phyloP scores from a whole-genome alignment of 371 early-diverging fungal species.

The Mucor mucedo region DNA sequence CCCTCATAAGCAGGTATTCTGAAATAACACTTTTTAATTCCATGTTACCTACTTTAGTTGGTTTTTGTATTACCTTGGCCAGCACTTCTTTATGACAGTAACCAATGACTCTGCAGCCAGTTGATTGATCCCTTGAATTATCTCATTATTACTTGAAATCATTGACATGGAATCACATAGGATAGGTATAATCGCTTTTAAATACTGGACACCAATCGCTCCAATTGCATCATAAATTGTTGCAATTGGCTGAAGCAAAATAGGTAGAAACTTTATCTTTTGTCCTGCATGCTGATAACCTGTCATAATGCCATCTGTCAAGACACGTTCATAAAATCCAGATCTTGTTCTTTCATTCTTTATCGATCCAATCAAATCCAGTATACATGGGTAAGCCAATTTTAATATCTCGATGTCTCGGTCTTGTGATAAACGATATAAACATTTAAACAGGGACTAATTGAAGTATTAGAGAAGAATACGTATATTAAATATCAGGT shows the following conservation, averaged over 20 bases:
- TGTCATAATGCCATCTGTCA: conserved; percentile 39
- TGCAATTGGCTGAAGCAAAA: conserved; percentile 27
- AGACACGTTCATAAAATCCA: conserved; percentile 32
- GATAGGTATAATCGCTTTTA: conserved; percentile 34
- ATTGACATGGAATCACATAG: conserved; percentile 19
- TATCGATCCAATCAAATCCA: conserved; percentile 30
- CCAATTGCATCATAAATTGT: conserved; percentile 31
- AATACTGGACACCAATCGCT: conserved; percentile 31
- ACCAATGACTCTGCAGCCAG: conserved; percentile 24
- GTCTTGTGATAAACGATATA: conserved; percentile 37
- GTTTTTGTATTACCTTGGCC: conserved; percentile 41
- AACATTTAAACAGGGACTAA: conserved; percentile 45
- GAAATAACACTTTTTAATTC: neutral
- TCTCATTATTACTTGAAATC: conserved; percentile 7
- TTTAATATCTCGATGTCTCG: conserved; percentile 28
- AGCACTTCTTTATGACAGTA: conserved; percentile 32
- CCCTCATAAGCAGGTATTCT: conserved; percentile 34
- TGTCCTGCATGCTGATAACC: conserved; percentile 33
- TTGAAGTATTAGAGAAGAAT: neutral
- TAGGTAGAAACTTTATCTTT: conserved; percentile 24
- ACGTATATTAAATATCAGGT: neutral
- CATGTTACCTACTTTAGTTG: neutral
- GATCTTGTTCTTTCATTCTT: conserved; percentile 7
- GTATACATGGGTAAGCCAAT: conserved; percentile 39
- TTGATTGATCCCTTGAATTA: conserved; percentile 21